Conservation (phyloP, 768 basidiomycete genomes). For the Tylopilus sp. region DNA sequence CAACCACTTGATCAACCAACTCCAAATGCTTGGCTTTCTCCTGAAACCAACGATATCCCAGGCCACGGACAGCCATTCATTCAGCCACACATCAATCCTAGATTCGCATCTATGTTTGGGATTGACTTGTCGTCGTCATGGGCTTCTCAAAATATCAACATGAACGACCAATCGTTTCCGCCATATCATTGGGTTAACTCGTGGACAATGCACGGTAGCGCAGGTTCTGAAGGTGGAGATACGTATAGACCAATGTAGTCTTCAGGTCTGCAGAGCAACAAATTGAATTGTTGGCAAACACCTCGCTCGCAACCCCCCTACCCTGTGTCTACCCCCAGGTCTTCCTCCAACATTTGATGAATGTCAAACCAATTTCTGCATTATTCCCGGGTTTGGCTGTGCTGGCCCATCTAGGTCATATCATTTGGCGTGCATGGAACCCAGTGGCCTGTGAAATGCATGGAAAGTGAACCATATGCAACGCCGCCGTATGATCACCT, state of each 20-base stretch:
- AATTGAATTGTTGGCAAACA: constrained; percentile 20
- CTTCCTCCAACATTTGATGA: background rate
- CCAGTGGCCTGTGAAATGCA: background rate
- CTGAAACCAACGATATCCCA: constrained; percentile 6
- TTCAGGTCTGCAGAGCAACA: constrained; percentile 3
- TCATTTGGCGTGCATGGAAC: background rate
- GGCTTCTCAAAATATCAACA: constrained; percentile 12
- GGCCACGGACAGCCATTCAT: constrained; percentile 36
- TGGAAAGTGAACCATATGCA: background rate
- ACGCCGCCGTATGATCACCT: background rate
- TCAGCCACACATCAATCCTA: constrained; percentile 85
- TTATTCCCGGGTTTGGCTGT: background rate
- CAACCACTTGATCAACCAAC: constrained; percentile 10
- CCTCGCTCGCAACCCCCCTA: background rate
- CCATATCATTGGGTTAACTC: constrained; percentile 34
- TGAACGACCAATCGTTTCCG: constrained; percentile 8
- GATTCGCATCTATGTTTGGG: constrained; percentile 68
- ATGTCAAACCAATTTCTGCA: background rate
- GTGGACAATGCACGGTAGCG: constrained; percentile 35
- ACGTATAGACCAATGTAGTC: constrained; percentile 29
- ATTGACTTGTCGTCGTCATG: constrained; percentile 35
- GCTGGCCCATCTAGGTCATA: background rate
- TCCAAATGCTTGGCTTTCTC: constrained; percentile 19
- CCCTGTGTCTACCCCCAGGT: too few relatives aligned
- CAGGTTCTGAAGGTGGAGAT: constrained; percentile 24